Evolutionary conservation across 1,284 basidiomycete genomes (phyloP), one percentile per base, ranked within the genome.

Genomic region (Puccinia coronata): DNA sequence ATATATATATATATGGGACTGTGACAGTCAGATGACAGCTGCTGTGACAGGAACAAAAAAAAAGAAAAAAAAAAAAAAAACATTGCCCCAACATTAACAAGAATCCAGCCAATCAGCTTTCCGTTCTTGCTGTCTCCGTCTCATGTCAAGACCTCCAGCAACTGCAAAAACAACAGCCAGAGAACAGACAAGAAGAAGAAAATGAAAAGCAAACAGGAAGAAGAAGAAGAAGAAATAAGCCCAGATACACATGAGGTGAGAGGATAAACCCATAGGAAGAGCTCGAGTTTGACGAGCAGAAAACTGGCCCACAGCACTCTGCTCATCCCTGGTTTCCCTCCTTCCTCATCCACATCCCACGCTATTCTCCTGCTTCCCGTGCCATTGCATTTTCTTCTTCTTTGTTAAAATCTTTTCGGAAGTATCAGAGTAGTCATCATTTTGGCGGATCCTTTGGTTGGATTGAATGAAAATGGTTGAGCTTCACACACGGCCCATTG

Each of bases 341-440:
- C 41, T 18, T 67, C 63, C 25, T 67, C 63, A n/a, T n/a, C n/a
- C n/a, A n/a, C n/a, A n/a, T n/a, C n/a, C n/a, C n/a, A n/a, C n/a
- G 9, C 9, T 57, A 57, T 6, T 31, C 9, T 57, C 55, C 20
- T 9, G 9, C 8, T 23, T 57, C 28, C 28, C n/a, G 6, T 9
- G 20, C 20, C 23, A 11, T 6, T 31, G 16, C 20, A 20, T 31
- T 25, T 31, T 43, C 25, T 67, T 67, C 63, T 36, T 41, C 63
- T 67, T n/a, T n/a, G 63, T 67, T 53, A 59, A 34, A 31, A n/a
- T n/a, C n/a, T 59, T 14, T 59, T 31, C 39, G 63, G 63, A 67
- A 67, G 63, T 67, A 67, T 67, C 63, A 67, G 36, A 67, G 23
- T 67, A 36, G 63, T 67, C 63, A 67, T 67, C 63, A 67, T 47